phyloP scores from a whole-genome alignment of 495 filamentous ascomycete genomes.

The Penicillium dipodomyicola region DNA sequence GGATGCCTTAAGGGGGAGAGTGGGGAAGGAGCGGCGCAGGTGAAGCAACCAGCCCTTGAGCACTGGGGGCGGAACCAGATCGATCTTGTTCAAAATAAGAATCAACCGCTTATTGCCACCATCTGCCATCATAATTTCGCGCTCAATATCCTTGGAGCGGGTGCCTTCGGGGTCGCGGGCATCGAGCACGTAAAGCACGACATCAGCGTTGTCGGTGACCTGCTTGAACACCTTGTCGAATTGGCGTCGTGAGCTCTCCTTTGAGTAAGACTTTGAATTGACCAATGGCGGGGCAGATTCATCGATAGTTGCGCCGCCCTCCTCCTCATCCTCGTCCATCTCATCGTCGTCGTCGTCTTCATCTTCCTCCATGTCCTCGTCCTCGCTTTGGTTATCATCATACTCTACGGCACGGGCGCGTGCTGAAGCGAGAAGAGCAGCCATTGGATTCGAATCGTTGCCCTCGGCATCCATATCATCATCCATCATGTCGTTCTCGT shows the following conservation, averaged over 20 bases:
- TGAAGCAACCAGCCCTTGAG: conserved; percentile 82
- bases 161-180: conserved; percentile 91
- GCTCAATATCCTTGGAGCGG: conserved; percentile 85
- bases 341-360: conserved; percentile 48
- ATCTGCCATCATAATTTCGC: conserved; percentile 81
- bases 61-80: conserved; percentile 78
- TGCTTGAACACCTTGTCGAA: conserved; percentile 97
- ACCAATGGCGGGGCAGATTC: conserved; percentile 30
- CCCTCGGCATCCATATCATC: conserved; percentile 55
- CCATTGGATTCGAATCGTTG: conserved; percentile 80
- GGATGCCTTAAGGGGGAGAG: conserved; percentile 84
- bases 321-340: conserved; percentile 49
- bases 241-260: conserved; percentile 76
- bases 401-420: conserved; percentile 81
- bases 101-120: conserved; percentile 83
- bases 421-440: conserved; percentile 88
- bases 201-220: conserved; percentile 85
- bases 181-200: conserved; percentile 91
- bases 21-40: conserved; percentile 88
- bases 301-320: conserved; percentile 29
- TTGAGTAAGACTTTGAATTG: conserved; percentile 35
- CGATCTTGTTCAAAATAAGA: conserved; percentile 95
- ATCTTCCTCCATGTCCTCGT: conserved; percentile 57
- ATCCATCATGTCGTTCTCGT: conserved; percentile 49
- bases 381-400: conserved; percentile 59